Evolutionary conservation across 352 stramenopile species (phyloP), one percentile per base, ranked within the genome.

Genomic region (Globisporangium camurandrum): DNA sequence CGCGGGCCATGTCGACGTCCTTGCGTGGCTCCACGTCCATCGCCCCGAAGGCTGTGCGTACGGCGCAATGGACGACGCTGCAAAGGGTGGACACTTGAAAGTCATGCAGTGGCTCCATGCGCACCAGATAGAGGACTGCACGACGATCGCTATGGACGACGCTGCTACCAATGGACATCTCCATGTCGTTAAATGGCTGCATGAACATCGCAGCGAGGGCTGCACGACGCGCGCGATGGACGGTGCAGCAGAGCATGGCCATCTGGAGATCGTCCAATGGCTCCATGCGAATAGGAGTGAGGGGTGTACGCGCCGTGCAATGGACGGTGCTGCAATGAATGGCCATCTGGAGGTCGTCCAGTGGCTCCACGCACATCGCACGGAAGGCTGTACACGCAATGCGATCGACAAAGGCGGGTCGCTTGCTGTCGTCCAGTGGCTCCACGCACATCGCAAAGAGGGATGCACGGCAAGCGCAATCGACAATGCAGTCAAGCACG

Each of bases 291-390:
- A 53, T 14, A 34, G 47, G 8, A 28, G 16, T 1, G 47, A 53
- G 16, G 47, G 47, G n/a, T 53, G 47, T 24, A 53, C 46, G 10
- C 46, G 46, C 9, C 38, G 39, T n/a, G 46, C 46, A 27, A 53
- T 53, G 46, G 46, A 53, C 46, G 46, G 23, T 0, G 62, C 62
- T 14, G 59, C 59, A 11, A 53, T 47, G 19, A 51, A 54, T 17
- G 62, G 66, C 17, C 46, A 64, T 36, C 23, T 69, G 5, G 27
- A 53, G 1, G 39, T 71, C 11, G 59, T 71, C 14, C 52, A 69
- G 26, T 74, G 66, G 56, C 54, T 74, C n/a, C 59, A 75, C 40
- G 41, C 30, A 11, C 30, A 69, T 24, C 55, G 62, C 4, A 24
- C 51, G 1, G 59, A 69, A 58, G 65, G 62, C 8, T 65, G 58